A percentile compares a stretch with the other conserved stretches of the same genome.
Conservation (phyloP, 2,329 filamentous ascomycete species). For the Alternaria rosae region DNA sequence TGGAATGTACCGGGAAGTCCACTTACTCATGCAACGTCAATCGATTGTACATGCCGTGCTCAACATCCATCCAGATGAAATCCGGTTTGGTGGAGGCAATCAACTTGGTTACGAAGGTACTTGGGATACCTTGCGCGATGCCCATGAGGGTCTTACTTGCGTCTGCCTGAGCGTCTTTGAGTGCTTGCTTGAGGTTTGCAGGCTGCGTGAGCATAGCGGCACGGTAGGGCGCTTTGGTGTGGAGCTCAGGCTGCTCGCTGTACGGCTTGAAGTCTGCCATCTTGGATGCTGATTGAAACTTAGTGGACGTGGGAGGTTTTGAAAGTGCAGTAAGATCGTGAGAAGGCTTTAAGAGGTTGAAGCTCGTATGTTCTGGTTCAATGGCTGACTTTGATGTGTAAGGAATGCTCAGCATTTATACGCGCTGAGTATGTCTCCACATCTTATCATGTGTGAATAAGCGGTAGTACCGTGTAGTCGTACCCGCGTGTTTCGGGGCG, state of each 20-base stretch:
- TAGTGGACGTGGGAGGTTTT: not conserved
- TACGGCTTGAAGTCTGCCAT: conserved; percentile 31
- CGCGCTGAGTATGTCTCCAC: not conserved
- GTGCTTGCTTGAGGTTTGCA: conserved; percentile 30
- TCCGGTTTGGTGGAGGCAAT: conserved; percentile 37
- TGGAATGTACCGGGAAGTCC: too few species aligned
- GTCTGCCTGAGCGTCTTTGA: conserved; percentile 31
- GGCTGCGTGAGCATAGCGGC: conserved; percentile 32
- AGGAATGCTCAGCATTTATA: not conserved
- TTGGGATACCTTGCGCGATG: conserved; percentile 37
- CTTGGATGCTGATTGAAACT: not conserved
- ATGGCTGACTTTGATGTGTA: not conserved
- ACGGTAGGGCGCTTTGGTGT: conserved; percentile 31
- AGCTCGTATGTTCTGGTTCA: not conserved
- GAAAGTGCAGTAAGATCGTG: not conserved
- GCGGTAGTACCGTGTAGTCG: not conserved
- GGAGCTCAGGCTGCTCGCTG: conserved; percentile 33
- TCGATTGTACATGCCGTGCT: conserved; percentile 39
- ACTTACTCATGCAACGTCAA: conserved; percentile 36
- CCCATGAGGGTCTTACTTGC: conserved; percentile 34
- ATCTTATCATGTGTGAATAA: not conserved
- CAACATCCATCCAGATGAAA: conserved; percentile 39
- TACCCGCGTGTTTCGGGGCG: not conserved
- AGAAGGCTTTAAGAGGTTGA: not conserved
- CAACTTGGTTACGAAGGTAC: conserved; percentile 35